Evolutionary conservation across 768 basidiomycete species (phyloP), one percentile per base, ranked within the genome.

Genomic region (Rhizopogon vulgaris): DNA sequence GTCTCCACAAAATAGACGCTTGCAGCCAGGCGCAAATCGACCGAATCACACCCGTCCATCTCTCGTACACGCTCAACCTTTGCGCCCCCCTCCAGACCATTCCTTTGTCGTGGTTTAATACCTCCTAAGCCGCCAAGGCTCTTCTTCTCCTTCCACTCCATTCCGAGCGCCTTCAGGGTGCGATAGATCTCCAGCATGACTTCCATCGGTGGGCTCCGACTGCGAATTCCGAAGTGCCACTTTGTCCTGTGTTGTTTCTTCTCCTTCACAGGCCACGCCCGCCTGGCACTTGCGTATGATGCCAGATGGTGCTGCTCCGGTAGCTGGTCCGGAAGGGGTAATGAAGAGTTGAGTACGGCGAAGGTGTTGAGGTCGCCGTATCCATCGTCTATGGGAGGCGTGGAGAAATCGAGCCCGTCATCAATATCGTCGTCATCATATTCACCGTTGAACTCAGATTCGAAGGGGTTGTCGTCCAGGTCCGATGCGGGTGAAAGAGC

Each of bases 111-210:
- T 67, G 49, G 63, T 30, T 40, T 59, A 14, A 79, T 55, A 6
- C 80, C 83, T 3, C 87, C 87, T 27, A 90, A 63, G 4, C 86
- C 84, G 1, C 87, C 88, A 2, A 91, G 68, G 53, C 82, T 82
- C 56, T 78, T 79, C 76, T 96, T 96, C 73, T 88, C 84, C 67
- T 90, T 90, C 96, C 96, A 99, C 69, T 99, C 92, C 91, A 98
- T 95, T 14, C 87, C 90, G 17, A 97, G 75, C 54, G 84, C 75
- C 70, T 87, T 87, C 46, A 99, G 72, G 39, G 94, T 96, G 55
- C 90, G 76, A 70, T 99, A 98, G 48, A 99, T 96, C 77, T 97
- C 95, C 24, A 96, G 72, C 94, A 99, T 97, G 22, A 99, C 95
- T 68, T 99, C 96, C 90, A 98, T 95, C 18, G 94, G 96, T 30